phyloP scores from a whole-genome alignment of 1,139 yeast species.

The Yamadazyma membranifaciens region DNA sequence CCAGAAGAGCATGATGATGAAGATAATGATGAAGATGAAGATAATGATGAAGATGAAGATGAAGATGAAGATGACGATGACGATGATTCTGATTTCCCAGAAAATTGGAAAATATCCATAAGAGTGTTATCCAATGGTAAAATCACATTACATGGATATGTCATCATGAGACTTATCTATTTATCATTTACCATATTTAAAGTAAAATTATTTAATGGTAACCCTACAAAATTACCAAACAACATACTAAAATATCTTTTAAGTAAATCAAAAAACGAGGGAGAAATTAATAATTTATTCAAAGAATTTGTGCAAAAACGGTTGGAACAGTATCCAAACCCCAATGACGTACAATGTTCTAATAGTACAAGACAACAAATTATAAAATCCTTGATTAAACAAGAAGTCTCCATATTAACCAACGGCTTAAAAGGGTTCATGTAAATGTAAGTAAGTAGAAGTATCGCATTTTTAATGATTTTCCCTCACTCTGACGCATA shows the following conservation, averaged over 20 bases:
- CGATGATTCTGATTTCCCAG: slow-evolving; percentile 20
- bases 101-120: slow-evolving; percentile 30
- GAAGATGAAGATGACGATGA: slow-evolving; percentile 10
- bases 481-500: neutral
- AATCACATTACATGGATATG: slow-evolving; percentile 25
- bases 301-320: slow-evolving; percentile 23
- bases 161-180: slow-evolving; percentile 23
- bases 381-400: slow-evolving; percentile 15
- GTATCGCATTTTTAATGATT: neutral
- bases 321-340: slow-evolving; percentile 15
- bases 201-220: slow-evolving; percentile 12
- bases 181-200: slow-evolving; percentile 27
- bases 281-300: slow-evolving; percentile 10
- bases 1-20: slow-evolving; percentile 9
- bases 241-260: slow-evolving; percentile 16
- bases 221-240: slow-evolving; percentile 13
- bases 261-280: slow-evolving; percentile 13
- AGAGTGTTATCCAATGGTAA: slow-evolving; percentile 23
- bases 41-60: slow-evolving; percentile 14
- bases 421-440: slow-evolving; percentile 6
- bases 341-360: neutral
- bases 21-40: neutral
- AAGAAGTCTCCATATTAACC: slow-evolving; percentile 18
- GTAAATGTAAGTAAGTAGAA: slow-evolving; percentile 1
- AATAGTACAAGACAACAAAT: slow-evolving; percentile 9